Evolutionary conservation across 164 flowering plant species (phyloP), one percentile per base, ranked within the genome.

Genomic region (Brasenia schreberi): DNA sequence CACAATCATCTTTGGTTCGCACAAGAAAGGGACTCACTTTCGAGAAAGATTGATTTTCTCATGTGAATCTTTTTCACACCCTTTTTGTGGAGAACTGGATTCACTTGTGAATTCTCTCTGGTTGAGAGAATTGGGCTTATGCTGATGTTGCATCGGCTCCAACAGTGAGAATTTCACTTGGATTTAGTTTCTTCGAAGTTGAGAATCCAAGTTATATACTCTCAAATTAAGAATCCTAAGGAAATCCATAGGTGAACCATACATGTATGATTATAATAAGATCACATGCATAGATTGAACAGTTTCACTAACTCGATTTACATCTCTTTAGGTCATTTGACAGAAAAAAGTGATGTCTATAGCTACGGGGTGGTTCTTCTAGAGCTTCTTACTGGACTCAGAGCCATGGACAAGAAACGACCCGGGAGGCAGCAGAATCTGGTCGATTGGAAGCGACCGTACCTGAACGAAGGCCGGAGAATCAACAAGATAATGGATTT

Each of bases 291-390:
- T 33, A 33, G 56, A 14, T 49, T 49, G 56, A 49, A 6, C 12
- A 49, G 3, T 49, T 49, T 49, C 56, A 9, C 10, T 49, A 49
- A 49, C 56, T 49, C 9, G 16, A 9, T 49, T 49, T 9, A 9
- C 56, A 5, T 9, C 9, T 14, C 56, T 52, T 14, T 79, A 83
- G 90, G 90, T 11, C 88, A 81, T 70, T 68, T 87, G 75, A 79
- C 84, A 64, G 75, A 82, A 64, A 81, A 81, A 71, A 85, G 90
- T 59, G 96, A 89, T 53, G 92, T 89, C 10, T 89, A 84, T 65
- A 87, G 83, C 0, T 85, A 87, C 43, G 96, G 96, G 0, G 83
- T 89, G 6, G 86, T 85, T 3, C 39, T 89, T 66, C 76, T 85
- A 7, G 96, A 89, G 61, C 67, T 89, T 73, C 65, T 89, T 3